Evolutionary conservation across 805 yeast genomes (phyloP), one percentile per base, ranked within the genome.

Genomic region (Metschnikowia gelsemii): DNA sequence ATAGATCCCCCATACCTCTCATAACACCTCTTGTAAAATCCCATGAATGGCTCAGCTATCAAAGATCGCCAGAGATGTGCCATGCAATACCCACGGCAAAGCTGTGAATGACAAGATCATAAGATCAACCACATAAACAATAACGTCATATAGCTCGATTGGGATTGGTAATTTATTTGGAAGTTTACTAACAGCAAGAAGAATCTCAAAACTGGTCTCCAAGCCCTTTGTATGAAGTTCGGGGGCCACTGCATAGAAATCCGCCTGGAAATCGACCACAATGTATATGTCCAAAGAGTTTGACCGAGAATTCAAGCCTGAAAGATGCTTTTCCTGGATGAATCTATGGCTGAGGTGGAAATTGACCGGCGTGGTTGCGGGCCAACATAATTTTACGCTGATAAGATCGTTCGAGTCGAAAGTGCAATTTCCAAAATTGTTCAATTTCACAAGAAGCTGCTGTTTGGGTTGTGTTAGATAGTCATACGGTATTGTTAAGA

Each of bases 351-450:
- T 24, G 17, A 52, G 8, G 7, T 14, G 5, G 32, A 50, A 52
- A 28, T 39, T 32, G 24, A 50, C 28, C 7, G 56, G 56, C 8
- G 42, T 38, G 9, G 53, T 49, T 4, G 56, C 56, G 4, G 56
- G 52, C 56, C 56, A 52, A 44, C 56, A 52, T 13, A 52, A 31
- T 35, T 52, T 52, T 16, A 51, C 53, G 29, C 41, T 41, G 40
- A 52, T 35, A 30, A 50, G 23, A 33, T 52, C 56, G 35, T 50
- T 48, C 20, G 54, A 40, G 19, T 32, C 44, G 31, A 55, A 65
- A 1, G 62, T 52, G 4, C 37, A 18, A 46, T 64, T 57, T 20
- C 46, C 40, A 48, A 66, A 67, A 41, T 68, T 68, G 47, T 68
- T 68, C 14, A 70, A 23, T 33, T 54, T 52, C 17, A 70, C 64